A percentile compares a stretch with the other conserved stretches of the same genome.
These are phyloP conservation scores for Dothiorella sarmentorum DNA, from an alignment of 2,329 filamentous ascomycete species.

Conservation along the genomic window DNA sequence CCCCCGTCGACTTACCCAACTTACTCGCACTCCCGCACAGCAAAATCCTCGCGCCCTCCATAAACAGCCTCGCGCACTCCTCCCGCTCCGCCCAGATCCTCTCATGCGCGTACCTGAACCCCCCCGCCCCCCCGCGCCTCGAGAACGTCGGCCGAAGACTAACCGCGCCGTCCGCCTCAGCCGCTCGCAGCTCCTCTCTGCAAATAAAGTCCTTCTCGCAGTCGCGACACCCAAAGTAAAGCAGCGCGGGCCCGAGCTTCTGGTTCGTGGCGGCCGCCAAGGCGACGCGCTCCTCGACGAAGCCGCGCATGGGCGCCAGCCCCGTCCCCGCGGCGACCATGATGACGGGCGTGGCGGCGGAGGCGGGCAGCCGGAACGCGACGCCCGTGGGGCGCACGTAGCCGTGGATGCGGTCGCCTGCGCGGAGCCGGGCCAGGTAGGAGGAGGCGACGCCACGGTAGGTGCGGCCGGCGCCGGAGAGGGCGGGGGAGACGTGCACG, in stretches of 20 bases:
- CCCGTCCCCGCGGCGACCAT: slow-evolving; percentile 38
- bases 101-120: slow-evolving; percentile 53
- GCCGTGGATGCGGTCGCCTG: slow-evolving; percentile 35
- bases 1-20: slow-evolving; percentile 37
- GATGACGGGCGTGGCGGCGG: slow-evolving; percentile 45
- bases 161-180: slow-evolving; percentile 18
- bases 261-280: slow-evolving; percentile 15
- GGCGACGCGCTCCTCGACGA: slow-evolving; percentile 31
- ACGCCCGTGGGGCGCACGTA: slow-evolving; percentile 32
- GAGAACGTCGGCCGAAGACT: not conserved
- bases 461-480: slow-evolving; percentile 36
- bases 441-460: slow-evolving; percentile 37
- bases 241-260: slow-evolving; percentile 53
- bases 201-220: slow-evolving; percentile 58
- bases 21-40: slow-evolving; percentile 57
- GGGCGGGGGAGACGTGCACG: slow-evolving; percentile 48
- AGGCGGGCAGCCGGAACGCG: slow-evolving; percentile 38
- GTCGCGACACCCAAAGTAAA: slow-evolving; percentile 60
- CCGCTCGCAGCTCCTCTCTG: slow-evolving; percentile 51
- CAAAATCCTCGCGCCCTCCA: slow-evolving; percentile 52
- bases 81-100: slow-evolving; percentile 45
- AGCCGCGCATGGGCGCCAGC: slow-evolving; percentile 32
- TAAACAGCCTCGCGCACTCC: slow-evolving; percentile 41
- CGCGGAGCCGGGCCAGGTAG: slow-evolving; percentile 32
- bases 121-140: slow-evolving; percentile 56